Evolutionary conservation across 805 yeast genomes (phyloP).

Genomic region (Kuraishia ogatae): DNA sequence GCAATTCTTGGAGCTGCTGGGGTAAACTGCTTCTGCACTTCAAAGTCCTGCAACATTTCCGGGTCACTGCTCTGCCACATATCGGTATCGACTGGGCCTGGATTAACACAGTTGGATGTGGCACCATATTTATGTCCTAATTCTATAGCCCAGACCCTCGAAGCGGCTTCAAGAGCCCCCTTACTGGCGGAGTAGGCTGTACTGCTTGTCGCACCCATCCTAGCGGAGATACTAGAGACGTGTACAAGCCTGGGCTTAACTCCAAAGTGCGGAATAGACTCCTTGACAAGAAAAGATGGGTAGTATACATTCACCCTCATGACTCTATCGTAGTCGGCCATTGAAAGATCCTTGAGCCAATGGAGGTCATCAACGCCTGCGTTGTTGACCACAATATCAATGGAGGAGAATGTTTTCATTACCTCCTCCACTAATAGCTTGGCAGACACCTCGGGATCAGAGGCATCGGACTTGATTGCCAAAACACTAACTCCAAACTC

Average conservation of each 20-base stretch:
- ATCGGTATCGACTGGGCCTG: slow-evolving; percentile 10
- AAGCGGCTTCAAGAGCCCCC: slow-evolving; percentile 10
- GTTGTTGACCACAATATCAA: slow-evolving; percentile 12
- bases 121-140: slow-evolving; percentile 9
- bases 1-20: slow-evolving; percentile 14
- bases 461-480: slow-evolving; percentile 7
- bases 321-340: slow-evolving; percentile 3
- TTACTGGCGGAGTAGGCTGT: slow-evolving; percentile 9
- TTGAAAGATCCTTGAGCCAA: slow-evolving; percentile 4
- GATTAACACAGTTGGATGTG: slow-evolving; percentile 10
- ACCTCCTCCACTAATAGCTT: slow-evolving; percentile 6
- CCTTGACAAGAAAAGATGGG: slow-evolving; percentile 6
- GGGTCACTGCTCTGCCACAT: slow-evolving; percentile 10
- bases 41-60: slow-evolving; percentile 7
- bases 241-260: slow-evolving; percentile 9
- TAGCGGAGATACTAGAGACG: slow-evolving; percentile 7
- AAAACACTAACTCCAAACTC: slow-evolving; percentile 5
- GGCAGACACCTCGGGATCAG: slow-evolving; percentile 1
- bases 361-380: slow-evolving; percentile 11
- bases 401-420: slow-evolving; percentile 3
- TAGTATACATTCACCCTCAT: slow-evolving; percentile 7
- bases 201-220: slow-evolving; percentile 5
- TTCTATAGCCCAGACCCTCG: slow-evolving; percentile 10
- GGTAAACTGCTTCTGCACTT: slow-evolving; percentile 4
- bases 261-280: slow-evolving; percentile 6